These are phyloP conservation scores for Aspergillus hancockii DNA, from an alignment of 495 filamentous ascomycete species.

Conservation along the genomic window DNA sequence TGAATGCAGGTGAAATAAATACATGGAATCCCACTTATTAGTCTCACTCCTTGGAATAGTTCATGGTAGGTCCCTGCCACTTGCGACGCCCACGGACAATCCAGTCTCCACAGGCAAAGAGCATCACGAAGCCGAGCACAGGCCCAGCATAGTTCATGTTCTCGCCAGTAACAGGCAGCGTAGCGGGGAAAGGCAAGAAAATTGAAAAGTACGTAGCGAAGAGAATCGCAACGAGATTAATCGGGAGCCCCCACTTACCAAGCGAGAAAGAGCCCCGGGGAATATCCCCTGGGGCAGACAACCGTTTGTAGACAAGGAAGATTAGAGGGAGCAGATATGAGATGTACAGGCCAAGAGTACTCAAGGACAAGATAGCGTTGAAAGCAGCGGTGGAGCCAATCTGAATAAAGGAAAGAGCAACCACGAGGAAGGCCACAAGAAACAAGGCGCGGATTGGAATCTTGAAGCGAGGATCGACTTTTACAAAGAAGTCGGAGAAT, in stretches of 20 bases:
- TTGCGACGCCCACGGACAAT: conserved; percentile 32
- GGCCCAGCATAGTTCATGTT: conserved; percentile 45
- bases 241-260: conserved; percentile 30
- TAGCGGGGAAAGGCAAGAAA: conserved; percentile 44
- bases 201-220: conserved; percentile 39
- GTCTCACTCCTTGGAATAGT: background rate
- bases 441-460: conserved; percentile 44
- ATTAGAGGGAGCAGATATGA: conserved; percentile 52
- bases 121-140: conserved; percentile 33
- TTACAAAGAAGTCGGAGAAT: conserved; percentile 42
- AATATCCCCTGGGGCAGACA: conserved; percentile 17
- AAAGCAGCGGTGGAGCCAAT: conserved; percentile 47
- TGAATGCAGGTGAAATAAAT: too few relatives aligned
- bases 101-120: conserved; percentile 38
- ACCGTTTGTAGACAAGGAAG: conserved; percentile 33
- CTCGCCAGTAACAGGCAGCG: conserved; percentile 31
- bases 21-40: too few relatives aligned
- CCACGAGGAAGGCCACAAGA: conserved; percentile 33
- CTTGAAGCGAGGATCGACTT: conserved; percentile 35
- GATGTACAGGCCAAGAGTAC: conserved; percentile 43
- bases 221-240: conserved; percentile 40
- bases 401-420: conserved; percentile 52
- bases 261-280: conserved; percentile 32
- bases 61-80: conserved; percentile 16
- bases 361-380: conserved; percentile 50